Base-by-base conservation (phyloP, 202 grass and related monocot species). In the Eragrostis tef region DNA sequence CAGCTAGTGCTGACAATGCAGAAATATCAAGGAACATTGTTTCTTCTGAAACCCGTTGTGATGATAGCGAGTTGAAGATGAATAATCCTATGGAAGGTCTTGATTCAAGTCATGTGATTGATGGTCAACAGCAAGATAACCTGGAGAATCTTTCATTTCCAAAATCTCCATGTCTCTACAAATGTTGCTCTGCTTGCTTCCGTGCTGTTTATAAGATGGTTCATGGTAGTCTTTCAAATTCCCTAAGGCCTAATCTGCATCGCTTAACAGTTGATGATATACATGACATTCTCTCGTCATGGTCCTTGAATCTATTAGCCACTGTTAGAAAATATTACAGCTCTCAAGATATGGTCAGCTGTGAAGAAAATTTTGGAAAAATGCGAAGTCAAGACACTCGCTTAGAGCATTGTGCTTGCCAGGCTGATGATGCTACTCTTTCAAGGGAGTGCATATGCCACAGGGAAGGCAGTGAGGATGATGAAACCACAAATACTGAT, bases 211-310 rank as follows among this genome's bases (percentile, higher is more conserved):
- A 85, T 86, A 83, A 83, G 56, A 61, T 77, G 77, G 87, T 91
- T 89, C 86, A 59, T 63, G 49, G 67, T 71, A 92, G 79, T 67
- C 64, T 98, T 54, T 94, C 84, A 27, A 87, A 79, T 88, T 88
- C 83, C 74, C 80, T 79, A 79, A 84, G 61, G 65, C 64, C 83
- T 54, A 87, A 84, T 81, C 41, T 58, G 44, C 74, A 68, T 70
- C 86, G 62, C 60, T 90, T 77, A 85, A 86, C 65, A 77, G 67
- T 93, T 70, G 92, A 98, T 86, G 92, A 94, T 87, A 88, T 91
- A 74, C 90, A 98, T 73, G 92, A 91, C 64, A 78, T 94, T 84
- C 80, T 94, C 59, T 92, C 87, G 51, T 91, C 92, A 27, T 88
- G 89, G 82, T 89, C 84, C 60, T 70, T 85, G 72, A 91, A 90